These are phyloP conservation scores for Ogataea nonfermentans DNA, from an alignment of 805 yeast genomes.

Conservation along the genomic window DNA sequence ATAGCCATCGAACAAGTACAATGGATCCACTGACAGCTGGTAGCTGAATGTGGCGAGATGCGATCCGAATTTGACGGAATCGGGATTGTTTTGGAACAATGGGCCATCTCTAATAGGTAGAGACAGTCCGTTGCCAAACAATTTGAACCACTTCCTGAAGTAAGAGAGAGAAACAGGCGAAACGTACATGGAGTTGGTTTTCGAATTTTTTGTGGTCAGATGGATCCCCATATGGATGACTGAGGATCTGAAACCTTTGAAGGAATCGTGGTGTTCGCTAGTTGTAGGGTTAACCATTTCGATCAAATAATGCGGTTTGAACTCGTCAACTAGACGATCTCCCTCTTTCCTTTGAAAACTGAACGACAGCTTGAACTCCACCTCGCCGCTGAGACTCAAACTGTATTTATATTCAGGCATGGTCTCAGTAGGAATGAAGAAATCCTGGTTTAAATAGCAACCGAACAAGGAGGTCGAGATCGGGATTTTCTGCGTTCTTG, in stretches of 20 bases:
- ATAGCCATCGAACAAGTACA: constrained; percentile 70
- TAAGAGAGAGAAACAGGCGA: constrained; percentile 63
- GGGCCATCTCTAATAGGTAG: constrained; percentile 75
- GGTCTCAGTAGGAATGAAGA: background rate
- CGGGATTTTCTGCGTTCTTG: constrained; percentile 31
- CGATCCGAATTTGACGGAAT: constrained; percentile 67
- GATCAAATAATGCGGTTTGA: constrained; percentile 57
- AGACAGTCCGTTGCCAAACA: constrained; percentile 73
- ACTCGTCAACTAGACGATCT: constrained; percentile 39
- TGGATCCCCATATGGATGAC: constrained; percentile 70
- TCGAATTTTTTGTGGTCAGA: constrained; percentile 24
- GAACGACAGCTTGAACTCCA: constrained; percentile 56
- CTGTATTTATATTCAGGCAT: constrained; percentile 28
- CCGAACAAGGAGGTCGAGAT: constrained; percentile 28
- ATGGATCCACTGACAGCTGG: constrained; percentile 65
- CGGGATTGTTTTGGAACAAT: constrained; percentile 55
- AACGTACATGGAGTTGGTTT: constrained; percentile 69
- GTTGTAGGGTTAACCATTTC: constrained; percentile 51
- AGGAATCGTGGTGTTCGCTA: constrained; percentile 71
- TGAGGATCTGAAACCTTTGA: constrained; percentile 70
- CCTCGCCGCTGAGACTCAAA: constrained; percentile 59
- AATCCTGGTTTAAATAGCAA: constrained; percentile 21
- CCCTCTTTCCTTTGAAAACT: constrained; percentile 48
- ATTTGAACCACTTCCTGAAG: constrained; percentile 79
- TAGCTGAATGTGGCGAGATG: constrained; percentile 75